Base-by-base conservation (phyloP, 202 grass and related monocot genomes). In the Bolboschoenoplectus hybrid region DNA sequence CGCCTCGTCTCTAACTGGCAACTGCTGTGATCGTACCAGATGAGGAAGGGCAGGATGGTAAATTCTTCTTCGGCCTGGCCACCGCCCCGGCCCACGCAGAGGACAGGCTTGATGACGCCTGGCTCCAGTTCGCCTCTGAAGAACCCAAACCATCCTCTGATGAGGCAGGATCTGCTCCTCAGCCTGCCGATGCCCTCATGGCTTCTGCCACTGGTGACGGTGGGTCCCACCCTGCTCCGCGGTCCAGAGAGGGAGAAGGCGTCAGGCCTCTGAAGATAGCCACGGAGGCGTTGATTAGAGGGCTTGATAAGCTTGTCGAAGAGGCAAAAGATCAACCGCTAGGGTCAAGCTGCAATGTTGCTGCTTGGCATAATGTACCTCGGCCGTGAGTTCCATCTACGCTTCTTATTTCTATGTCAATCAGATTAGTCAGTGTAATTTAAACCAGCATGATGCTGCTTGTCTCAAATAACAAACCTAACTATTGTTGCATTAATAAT, bases 331-430 rank as follows among this genome's bases (percentile, higher is more conserved):
- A 87, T n/a, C 75, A 78, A 75, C 40, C 65, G 4, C 81, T 71
- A 39, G 91, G 63, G 13, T 92, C 87, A 80, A 88, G 81, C 82
- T 93, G 87, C 41, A 92, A 90, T 45, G 96, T 98, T 78, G 96
- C 93, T 49, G 91, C 96, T 86, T 98, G 96, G 96, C 91, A 98
- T 78, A 98, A 95, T 91, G 93, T 93, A 61, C 93, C 96, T 72
- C 85, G 40, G 66, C 96, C 96, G 96, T 98, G 82, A 89, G 93
- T 90, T 64, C 44, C 38, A 11, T 81, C 43, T 44, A 44, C 43
- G 43, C 43, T 44, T 3, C 43, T 44, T 44, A 44, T 44, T 44
- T 44, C 5, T 44, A 5, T 44, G 43, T 44, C 5, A 44, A 44
- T 44, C 43, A 44, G 43, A 44, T 44, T 44, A 44, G 43, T 44